These are phyloP conservation scores for Gossypium aridum DNA, from an alignment of 441 rosid species.

Conservation along the genomic window DNA sequence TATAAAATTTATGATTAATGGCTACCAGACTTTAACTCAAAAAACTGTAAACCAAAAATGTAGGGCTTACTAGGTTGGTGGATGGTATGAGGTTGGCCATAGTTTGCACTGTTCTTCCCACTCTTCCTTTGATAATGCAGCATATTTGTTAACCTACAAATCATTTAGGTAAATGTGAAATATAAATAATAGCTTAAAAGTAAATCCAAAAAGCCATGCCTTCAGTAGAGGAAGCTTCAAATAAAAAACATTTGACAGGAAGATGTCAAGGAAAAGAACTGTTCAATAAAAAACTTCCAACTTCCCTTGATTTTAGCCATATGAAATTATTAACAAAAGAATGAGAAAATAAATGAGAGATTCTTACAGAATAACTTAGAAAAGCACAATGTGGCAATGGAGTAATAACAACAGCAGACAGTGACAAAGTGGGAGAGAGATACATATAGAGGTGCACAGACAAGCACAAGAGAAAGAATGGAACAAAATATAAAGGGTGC, in stretches of 20 bases:
- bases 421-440: neutral
- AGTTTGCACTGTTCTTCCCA: conserved; percentile 89
- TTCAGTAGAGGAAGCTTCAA: neutral
- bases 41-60: neutral
- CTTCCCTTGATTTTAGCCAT: neutral
- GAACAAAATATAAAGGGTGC: neutral
- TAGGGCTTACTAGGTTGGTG: conserved; percentile 69
- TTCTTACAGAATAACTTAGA: neutral
- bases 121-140: conserved; percentile 72
- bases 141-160: conserved; percentile 62
- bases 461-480: neutral
- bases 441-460: neutral
- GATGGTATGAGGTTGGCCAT: conserved; percentile 94
- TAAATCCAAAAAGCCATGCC: neutral
- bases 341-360: neutral
- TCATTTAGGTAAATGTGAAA: neutral
- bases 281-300: neutral
- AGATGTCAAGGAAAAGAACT: neutral
- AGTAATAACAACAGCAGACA: neutral
- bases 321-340: neutral
- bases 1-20: neutral
- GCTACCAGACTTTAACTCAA: neutral
- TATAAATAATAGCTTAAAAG: neutral
- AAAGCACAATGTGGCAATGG: neutral
- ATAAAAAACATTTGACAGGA: neutral